Percentiles rank a stretch among this genome's conserved stretches.
These are phyloP conservation scores for Yamadazyma laniorum DNA, from an alignment of 805 yeast species.

Conservation along the genomic window DNA sequence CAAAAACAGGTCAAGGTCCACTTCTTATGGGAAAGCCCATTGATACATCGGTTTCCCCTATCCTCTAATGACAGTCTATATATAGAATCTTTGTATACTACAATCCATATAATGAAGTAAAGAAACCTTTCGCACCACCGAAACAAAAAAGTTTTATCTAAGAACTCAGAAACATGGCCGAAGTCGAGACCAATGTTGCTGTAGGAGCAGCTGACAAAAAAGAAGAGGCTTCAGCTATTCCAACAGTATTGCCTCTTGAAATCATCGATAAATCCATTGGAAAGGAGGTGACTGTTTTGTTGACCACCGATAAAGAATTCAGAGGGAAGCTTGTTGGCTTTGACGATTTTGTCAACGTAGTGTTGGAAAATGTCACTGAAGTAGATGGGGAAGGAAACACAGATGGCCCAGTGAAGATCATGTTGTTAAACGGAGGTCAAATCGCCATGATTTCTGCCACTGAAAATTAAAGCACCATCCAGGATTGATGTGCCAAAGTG, in stretches of 20 bases:
- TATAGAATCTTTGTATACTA: too few species aligned
- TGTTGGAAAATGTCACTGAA: constrained; percentile 78
- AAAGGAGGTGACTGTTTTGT: constrained; percentile 68
- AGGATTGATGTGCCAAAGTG: not conserved
- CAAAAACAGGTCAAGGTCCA: constrained; percentile 13
- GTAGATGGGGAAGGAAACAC: constrained; percentile 43
- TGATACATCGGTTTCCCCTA: too few species aligned
- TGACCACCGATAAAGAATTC: constrained; percentile 67
- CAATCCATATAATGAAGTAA: too few species aligned
- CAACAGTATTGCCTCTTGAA: constrained; percentile 65
- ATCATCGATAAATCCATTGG: constrained; percentile 87
- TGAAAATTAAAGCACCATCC: constrained; percentile 8
- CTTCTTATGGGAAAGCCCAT: constrained; percentile 4
- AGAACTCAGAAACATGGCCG: constrained; percentile 8
- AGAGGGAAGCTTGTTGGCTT: constrained; percentile 88
- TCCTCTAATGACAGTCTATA: too few species aligned
- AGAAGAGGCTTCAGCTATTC: constrained; percentile 4
- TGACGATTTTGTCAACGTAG: constrained; percentile 93
- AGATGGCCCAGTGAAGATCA: constrained; percentile 49
- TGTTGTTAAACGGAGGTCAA: constrained; percentile 70
- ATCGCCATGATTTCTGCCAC: constrained; percentile 55
- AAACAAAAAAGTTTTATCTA: not conserved
- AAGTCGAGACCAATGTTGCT: constrained; percentile 6
- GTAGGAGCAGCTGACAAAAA: constrained; percentile 2
- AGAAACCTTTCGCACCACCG: too few species aligned